Conservation (phyloP, 257 asterid species). For the Ajuga chamaepitys region DNA sequence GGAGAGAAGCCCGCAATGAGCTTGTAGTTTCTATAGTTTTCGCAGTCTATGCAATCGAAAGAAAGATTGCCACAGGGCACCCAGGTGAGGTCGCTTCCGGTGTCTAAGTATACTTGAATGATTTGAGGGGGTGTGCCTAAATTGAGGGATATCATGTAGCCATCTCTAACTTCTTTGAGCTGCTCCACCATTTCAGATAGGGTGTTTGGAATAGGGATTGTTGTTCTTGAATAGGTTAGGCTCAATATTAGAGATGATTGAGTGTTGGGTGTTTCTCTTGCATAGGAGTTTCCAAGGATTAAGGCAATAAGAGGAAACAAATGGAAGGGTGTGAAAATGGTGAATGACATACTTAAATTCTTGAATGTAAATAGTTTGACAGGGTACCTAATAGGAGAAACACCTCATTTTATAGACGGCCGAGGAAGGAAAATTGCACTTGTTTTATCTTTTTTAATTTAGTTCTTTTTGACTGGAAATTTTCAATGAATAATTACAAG, state of each 20-base stretch:
- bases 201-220: constrained; percentile 26
- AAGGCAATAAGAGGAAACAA: constrained; percentile 19
- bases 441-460: too few relatives aligned
- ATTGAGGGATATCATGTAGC: constrained; percentile 52
- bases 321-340: background rate
- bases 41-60: constrained; percentile 60
- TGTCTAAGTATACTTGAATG: constrained; percentile 54
- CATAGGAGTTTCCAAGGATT: constrained; percentile 22
- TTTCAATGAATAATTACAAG: too few relatives aligned
- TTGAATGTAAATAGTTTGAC: background rate
- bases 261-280: constrained; percentile 19
- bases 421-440: too few relatives aligned
- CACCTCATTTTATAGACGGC: constrained; percentile 2
- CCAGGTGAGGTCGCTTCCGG: constrained; percentile 83
- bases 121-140: constrained; percentile 67
- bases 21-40: constrained; percentile 29
- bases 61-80: constrained; percentile 64
- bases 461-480: too few relatives aligned
- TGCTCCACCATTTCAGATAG: constrained; percentile 41
- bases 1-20: constrained; percentile 39
- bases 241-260: constrained; percentile 47
- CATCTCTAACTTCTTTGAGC: constrained; percentile 49
- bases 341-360: constrained; percentile 2
- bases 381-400: too few relatives aligned
- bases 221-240: constrained; percentile 33